These are phyloP conservation scores for Eucalyptus pauciflora DNA, from an alignment of 345 rosid species.

Conservation along the genomic window DNA sequence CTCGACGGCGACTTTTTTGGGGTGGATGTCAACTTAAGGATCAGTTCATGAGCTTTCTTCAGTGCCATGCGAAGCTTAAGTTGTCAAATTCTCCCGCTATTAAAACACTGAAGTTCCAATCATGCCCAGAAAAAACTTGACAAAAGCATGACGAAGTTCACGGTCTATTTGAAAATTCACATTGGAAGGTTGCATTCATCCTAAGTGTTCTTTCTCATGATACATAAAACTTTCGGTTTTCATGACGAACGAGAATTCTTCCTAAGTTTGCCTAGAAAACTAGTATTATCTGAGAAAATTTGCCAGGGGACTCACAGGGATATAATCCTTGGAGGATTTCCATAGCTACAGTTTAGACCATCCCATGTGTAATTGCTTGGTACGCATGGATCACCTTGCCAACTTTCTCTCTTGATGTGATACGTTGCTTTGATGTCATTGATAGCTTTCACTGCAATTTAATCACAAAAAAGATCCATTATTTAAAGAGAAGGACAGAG, in stretches of 20 bases:
- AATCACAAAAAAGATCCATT: background rate
- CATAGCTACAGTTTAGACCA: background rate
- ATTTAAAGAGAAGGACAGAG: background rate
- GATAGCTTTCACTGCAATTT: slow-evolving; percentile 7
- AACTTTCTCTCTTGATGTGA: background rate
- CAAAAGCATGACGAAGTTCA: background rate
- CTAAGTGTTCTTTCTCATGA: background rate
- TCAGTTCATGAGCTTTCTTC: background rate
- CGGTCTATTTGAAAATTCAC: background rate
- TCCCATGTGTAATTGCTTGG: background rate
- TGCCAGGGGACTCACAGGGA: background rate
- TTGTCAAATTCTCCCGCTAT: background rate
- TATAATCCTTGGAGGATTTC: background rate
- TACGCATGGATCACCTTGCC: background rate
- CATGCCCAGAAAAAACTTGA: background rate
- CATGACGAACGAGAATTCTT: background rate
- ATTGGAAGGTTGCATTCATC: background rate
- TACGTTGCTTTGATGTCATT: background rate
- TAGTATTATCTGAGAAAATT: too few species aligned
- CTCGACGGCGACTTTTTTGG: background rate
- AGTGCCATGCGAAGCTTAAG: background rate
- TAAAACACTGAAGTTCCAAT: background rate
- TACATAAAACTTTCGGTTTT: too few species aligned
- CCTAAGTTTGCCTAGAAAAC: background rate
- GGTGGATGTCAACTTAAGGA: background rate